Conservation (phyloP, 768 basidiomycete genomes). For the Rhodocollybia butyracea region DNA sequence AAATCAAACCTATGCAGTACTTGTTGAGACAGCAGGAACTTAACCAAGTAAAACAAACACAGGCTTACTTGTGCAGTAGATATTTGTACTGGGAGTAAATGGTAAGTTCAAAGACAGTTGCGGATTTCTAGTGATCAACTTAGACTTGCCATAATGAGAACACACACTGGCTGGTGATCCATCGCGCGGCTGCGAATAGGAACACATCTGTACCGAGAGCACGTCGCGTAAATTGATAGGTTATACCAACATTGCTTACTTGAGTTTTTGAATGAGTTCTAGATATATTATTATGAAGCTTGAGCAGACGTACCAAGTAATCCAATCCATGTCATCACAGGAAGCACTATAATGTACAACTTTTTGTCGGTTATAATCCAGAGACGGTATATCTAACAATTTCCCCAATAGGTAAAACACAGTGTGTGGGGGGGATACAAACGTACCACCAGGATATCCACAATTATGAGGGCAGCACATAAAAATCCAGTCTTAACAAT, state of each 20-base stretch:
- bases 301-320: constrained; percentile 8
- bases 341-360: constrained; percentile 8
- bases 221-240: constrained; percentile 12
- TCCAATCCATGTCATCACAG: constrained; percentile 7
- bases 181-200: constrained; percentile 5
- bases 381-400: constrained; percentile 34
- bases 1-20: neutral
- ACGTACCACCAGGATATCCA: constrained; percentile 15
- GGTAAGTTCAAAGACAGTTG: neutral
- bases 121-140: neutral
- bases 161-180: constrained; percentile 14
- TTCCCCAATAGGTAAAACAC: constrained; percentile 29
- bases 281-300: neutral
- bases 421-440: neutral
- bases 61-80: constrained; percentile 7
- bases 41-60: neutral
- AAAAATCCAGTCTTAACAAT: constrained; percentile 14
- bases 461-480: constrained; percentile 2
- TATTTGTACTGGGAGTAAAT: neutral
- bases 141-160: constrained; percentile 7
- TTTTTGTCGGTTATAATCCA: constrained; percentile 21
- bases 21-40: neutral
- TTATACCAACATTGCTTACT: constrained; percentile 12
- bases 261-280: neutral
- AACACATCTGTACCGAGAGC: constrained; percentile 9